Conservation (phyloP, 2,329 filamentous ascomycete genomes). For the Didymosphaeria variabile region DNA sequence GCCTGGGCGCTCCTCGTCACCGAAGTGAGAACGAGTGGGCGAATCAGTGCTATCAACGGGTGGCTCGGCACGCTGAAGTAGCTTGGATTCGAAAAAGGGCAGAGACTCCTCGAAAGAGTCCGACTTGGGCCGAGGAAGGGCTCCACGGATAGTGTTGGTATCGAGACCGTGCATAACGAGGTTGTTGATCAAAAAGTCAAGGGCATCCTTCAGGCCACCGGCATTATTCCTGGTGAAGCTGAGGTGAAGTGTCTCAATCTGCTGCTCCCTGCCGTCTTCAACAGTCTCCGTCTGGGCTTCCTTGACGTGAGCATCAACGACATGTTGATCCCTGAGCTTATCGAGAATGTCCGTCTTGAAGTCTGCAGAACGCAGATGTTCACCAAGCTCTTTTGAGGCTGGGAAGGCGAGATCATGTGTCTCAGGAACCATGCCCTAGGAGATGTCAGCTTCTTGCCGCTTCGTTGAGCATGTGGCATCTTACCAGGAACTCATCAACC, state of each 20-base stretch:
- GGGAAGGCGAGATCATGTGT: conserved; percentile 90
- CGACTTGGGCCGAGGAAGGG: conserved; percentile 97
- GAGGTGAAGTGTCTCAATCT: conserved; percentile 57
- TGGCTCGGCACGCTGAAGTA: conserved; percentile 89
- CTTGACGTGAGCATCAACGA: conserved; percentile 83
- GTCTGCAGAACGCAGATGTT: conserved; percentile 81
- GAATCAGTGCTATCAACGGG: conserved; percentile 81
- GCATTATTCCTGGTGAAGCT: conserved; percentile 96
- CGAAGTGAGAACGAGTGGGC: conserved; percentile 84
- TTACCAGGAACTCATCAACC: conserved; percentile 89
- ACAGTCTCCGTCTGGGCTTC: conserved; percentile 53
- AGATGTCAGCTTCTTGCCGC: conserved; percentile 39
- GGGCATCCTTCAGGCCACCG: conserved; percentile 91
- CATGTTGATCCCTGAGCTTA: conserved; percentile 90
- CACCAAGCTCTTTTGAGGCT: conserved; percentile 76
- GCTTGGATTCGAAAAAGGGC: conserved; percentile 95
- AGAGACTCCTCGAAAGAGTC: conserved; percentile 98
- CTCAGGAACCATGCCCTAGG: conserved; percentile 92
- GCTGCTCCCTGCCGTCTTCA: conserved; percentile 51
- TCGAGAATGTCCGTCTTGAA: conserved; percentile 82
- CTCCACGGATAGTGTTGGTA: conserved; percentile 81
- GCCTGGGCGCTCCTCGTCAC: conserved; percentile 79
- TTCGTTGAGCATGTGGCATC: conserved; percentile 11
- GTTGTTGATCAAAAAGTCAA: conserved; percentile 89
- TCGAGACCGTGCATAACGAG: conserved; percentile 92